A percentile compares a stretch with the other conserved stretches of the same genome.
These are phyloP conservation scores for Kwoniella bestiolae DNA, from an alignment of 768 basidiomycete species.

Conservation along the genomic window DNA sequence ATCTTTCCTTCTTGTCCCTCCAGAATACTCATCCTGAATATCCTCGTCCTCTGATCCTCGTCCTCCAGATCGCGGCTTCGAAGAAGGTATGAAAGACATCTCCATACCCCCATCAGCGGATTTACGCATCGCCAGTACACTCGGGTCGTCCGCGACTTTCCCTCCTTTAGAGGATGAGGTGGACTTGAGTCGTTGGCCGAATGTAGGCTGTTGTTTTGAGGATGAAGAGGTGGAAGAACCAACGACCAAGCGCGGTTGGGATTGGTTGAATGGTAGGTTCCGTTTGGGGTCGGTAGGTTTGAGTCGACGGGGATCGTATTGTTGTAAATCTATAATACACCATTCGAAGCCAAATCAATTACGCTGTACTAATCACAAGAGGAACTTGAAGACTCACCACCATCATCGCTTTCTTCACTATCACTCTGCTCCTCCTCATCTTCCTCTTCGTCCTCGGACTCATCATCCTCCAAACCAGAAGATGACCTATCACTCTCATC, in stretches of 20 bases:
- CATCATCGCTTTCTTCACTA: constrained; percentile 31
- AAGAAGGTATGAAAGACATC: constrained; percentile 75
- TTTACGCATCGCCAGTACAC: constrained; percentile 50
- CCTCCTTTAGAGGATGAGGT: neutral
- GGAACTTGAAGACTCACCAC: constrained; percentile 33
- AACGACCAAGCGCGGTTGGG: constrained; percentile 23
- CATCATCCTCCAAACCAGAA: constrained; percentile 51
- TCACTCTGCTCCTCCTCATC: constrained; percentile 30
- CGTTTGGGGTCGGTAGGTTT: constrained; percentile 18
- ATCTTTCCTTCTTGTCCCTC: constrained; percentile 39
- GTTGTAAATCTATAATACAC: constrained; percentile 39
- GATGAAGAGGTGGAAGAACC: constrained; percentile 26
- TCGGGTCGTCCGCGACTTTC: constrained; percentile 12
- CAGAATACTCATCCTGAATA: constrained; percentile 62
- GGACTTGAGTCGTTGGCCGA: constrained; percentile 49
- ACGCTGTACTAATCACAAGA: no score
- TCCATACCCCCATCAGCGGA: constrained; percentile 72
- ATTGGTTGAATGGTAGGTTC: constrained; percentile 3
- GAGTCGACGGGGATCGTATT: constrained; percentile 52
- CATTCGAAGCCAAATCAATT: neutral
- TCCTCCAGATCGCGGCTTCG: constrained; percentile 50
- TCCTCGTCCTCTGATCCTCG: constrained; percentile 51
- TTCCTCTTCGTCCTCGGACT: constrained; percentile 36
- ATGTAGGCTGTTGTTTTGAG: constrained; percentile 31
- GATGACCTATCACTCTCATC: constrained; percentile 74